phyloP scores from a whole-genome alignment of 1,139 yeast species.

The Candida dubliniensis region DNA sequence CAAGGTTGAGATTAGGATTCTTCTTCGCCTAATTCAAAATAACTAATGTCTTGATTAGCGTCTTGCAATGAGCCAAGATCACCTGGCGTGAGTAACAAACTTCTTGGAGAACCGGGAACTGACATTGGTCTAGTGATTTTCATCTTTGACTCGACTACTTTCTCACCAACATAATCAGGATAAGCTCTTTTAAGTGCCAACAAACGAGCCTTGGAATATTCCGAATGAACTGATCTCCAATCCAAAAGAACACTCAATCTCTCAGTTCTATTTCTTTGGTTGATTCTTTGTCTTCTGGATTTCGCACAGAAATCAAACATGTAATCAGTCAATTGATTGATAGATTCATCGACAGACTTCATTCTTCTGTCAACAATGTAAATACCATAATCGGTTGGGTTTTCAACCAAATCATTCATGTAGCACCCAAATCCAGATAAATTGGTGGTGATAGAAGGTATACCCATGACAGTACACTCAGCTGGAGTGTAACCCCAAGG shows the following conservation, averaged over 20 bases:
- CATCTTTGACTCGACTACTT: slow-evolving; percentile 60
- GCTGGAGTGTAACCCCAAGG: slow-evolving; percentile 99
- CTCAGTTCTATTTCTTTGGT: slow-evolving; percentile 96
- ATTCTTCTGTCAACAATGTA: slow-evolving; percentile 94
- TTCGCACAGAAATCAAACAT: slow-evolving; percentile 88
- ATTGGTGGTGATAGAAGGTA: slow-evolving; percentile 96
- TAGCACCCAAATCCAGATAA: slow-evolving; percentile 97
- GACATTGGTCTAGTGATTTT: slow-evolving; percentile 90
- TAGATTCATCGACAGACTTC: slow-evolving; percentile 91
- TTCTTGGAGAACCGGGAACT: slow-evolving; percentile 92
- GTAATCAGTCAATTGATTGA: slow-evolving; percentile 83
- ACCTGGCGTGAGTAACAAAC: slow-evolving; percentile 86
- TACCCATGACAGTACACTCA: slow-evolving; percentile 99
- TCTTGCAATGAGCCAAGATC: slow-evolving; percentile 96
- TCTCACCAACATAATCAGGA: slow-evolving; percentile 75
- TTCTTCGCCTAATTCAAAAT: slow-evolving; percentile 70
- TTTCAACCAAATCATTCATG: slow-evolving; percentile 96
- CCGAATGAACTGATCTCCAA: slow-evolving; percentile 98
- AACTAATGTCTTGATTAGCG: slow-evolving; percentile 70
- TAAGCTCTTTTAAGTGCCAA: slow-evolving; percentile 90
- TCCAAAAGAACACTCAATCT: slow-evolving; percentile 88
- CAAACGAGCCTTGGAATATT: slow-evolving; percentile 92
- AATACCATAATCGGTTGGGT: slow-evolving; percentile 93
- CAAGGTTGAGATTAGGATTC: neutral
- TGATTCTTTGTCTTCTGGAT: slow-evolving; percentile 94